A percentile compares a stretch with the other conserved stretches of the same genome.
These are phyloP conservation scores for Aspergillus biplanus DNA, from an alignment of 495 filamentous ascomycete genomes.

Conservation along the genomic window DNA sequence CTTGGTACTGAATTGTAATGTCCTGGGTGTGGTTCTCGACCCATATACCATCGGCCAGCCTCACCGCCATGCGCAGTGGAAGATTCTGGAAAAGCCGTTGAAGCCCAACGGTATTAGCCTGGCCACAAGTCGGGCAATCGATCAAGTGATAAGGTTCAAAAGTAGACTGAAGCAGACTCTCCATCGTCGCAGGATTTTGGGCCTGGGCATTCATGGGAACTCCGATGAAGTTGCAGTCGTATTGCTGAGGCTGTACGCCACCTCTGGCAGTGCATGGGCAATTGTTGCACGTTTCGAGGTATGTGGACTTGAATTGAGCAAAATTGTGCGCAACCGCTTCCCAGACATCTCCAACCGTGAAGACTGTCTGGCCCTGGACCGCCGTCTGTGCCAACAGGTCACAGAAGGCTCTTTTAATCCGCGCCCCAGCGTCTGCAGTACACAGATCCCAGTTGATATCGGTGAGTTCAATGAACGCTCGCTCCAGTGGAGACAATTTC, in stretches of 20 bases:
- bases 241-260: neutral
- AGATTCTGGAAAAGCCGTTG: conserved; percentile 24
- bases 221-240: conserved; percentile 1
- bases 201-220: conserved; percentile 3
- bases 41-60: conserved; percentile 2
- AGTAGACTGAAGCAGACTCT: conserved; percentile 20
- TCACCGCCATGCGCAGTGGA: conserved; percentile 38
- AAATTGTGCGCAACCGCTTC: neutral
- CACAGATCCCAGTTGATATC: conserved; percentile 41
- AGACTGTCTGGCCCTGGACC: conserved; percentile 13
- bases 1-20: conserved; percentile 30
- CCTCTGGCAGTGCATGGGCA: conserved; percentile 5
- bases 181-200: conserved; percentile 21
- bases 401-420: conserved; percentile 30
- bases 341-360: conserved; percentile 3
- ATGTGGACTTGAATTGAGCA: conserved; percentile 31
- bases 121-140: conserved; percentile 21
- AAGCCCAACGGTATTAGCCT: neutral
- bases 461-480: conserved; percentile 38
- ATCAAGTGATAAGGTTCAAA: neutral
- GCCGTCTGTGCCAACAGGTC: neutral
- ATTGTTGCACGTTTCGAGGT: conserved; percentile 11
- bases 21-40: conserved; percentile 37
- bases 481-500: conserved; percentile 26
- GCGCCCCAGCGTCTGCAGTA: conserved; percentile 15